Evolutionary conservation across 495 filamentous ascomycete genomes (phyloP), one percentile per base, ranked within the genome.

Genomic region (Tetracladium marchalianum): DNA sequence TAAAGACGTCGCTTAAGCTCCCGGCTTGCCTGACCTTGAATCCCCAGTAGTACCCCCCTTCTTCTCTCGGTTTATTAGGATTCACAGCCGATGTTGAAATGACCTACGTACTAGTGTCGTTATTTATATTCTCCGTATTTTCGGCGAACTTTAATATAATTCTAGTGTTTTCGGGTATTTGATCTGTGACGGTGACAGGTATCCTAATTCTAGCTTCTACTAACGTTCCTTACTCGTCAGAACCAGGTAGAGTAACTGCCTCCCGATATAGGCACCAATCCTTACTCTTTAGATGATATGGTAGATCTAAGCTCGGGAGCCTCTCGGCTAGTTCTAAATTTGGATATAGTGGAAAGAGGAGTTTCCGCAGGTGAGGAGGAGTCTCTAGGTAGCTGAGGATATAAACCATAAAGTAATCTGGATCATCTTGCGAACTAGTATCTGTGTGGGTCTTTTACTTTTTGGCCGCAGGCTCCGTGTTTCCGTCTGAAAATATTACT

Each of bases 41-140:
- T 38, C 85, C 85, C 84, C 83, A 87, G 59, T 86, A 89, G 59
- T 82, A 85, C 5, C 85, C 85, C 0, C 57, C 71, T 40, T 84
- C 75, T 24, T 78, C 73, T 27, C 85, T 69, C 0, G 85, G 84
- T 5, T 66, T 63, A 31, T 67, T 60, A 0, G 81, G 80, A 39
- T 72, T 67, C 2, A 85, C 76, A 4, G 76, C 68, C 49, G 79
- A 69, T 4, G 70, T 75, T 5, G 36, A 15, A 12, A 58, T 49
- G 5, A 46, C 32, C 40, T 49, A 35, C 31, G 10, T 46, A 1
- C 38, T 49, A 5, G 11, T 10, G 42, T 55, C 34, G 13, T 39
- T 47, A 16, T 22, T 39, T 11, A 52, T 49, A n/a, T 52, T 41
- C 24, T 53, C 42, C 5, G 56, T 49, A 5, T 42, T 49, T 19